These are phyloP conservation scores for Hypoxylon rubiginosum DNA, from an alignment of 2,329 filamentous ascomycete genomes.

Conservation along the genomic window DNA sequence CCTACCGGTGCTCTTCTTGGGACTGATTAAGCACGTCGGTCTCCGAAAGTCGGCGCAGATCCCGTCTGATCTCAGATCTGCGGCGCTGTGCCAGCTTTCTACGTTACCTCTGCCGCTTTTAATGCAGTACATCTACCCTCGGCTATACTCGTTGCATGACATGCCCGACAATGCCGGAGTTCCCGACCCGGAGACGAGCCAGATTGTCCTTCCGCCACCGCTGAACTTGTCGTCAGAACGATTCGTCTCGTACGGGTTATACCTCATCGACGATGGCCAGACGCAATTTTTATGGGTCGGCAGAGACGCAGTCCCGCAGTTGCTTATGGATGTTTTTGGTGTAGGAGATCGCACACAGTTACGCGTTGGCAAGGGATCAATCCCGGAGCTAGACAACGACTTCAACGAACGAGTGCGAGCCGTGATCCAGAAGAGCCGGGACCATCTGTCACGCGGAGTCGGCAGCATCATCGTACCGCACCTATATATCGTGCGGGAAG, in stretches of 20 bases:
- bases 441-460: conserved; percentile 87
- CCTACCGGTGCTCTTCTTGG: conserved; percentile 90
- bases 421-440: conserved; percentile 91
- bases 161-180: conserved; percentile 95
- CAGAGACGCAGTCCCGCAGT: conserved; percentile 89
- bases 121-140: conserved; percentile 92
- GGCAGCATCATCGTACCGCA: conserved; percentile 95
- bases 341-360: conserved; percentile 85
- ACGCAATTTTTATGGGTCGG: conserved; percentile 98
- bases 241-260: conserved; percentile 89
- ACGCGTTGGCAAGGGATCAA: conserved; percentile 88
- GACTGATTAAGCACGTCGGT: conserved; percentile 95
- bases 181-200: conserved; percentile 86
- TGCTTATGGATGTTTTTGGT: conserved; percentile 91
- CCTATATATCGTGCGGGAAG: conserved; percentile 92
- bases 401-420: conserved; percentile 95
- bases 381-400: conserved; percentile 92
- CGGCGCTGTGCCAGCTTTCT: conserved; percentile 92
- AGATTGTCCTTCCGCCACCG: conserved; percentile 87
- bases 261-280: conserved; percentile 96
- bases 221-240: conserved; percentile 90
- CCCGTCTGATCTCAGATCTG: conserved; percentile 91
- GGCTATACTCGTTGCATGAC: conserved; percentile 89
- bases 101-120: conserved; percentile 90
- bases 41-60: conserved; percentile 94